Percentiles rank a stretch among this genome's conserved stretches.
Evolutionary conservation across 345 rosid species (phyloP).

Genomic region (Hibiscus tridactylites): DNA sequence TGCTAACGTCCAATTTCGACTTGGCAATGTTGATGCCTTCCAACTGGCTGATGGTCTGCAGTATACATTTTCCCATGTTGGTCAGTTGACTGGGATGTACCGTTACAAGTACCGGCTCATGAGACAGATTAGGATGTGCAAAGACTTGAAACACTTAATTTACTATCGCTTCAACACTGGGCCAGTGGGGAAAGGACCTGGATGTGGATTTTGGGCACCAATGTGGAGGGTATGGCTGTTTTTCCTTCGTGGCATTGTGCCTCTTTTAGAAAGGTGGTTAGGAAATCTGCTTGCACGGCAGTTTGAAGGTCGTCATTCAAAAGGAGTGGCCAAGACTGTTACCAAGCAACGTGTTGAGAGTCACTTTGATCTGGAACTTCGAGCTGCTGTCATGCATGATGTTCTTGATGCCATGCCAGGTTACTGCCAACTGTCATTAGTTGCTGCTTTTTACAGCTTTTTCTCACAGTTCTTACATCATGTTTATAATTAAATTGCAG

Average conservation of each 20-base stretch:
- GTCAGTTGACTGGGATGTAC: slow-evolving; percentile 97
- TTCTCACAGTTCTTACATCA: too few relatives aligned
- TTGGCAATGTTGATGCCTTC: slow-evolving; percentile 97
- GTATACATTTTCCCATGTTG: slow-evolving; percentile 94
- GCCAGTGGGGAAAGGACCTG: slow-evolving; percentile 99
- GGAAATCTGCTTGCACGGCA: slow-evolving; percentile 96
- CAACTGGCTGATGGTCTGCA: slow-evolving; percentile 97
- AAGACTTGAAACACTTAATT: slow-evolving; percentile 88
- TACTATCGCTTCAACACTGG: slow-evolving; percentile 98
- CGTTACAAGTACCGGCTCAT: slow-evolving; percentile 89
- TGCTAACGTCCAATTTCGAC: slow-evolving; percentile 92
- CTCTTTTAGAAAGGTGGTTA: slow-evolving; percentile 89
- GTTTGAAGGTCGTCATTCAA: slow-evolving; percentile 97
- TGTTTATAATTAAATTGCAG: slow-evolving; percentile 30
- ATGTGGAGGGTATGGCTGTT: slow-evolving; percentile 99
- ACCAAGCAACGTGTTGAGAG: slow-evolving; percentile 99
- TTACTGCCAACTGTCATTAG: too few relatives aligned
- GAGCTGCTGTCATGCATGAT: slow-evolving; percentile 99
- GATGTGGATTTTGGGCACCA: slow-evolving; percentile 99
- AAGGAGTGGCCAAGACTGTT: slow-evolving; percentile 99
- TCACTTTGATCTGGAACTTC: slow-evolving; percentile 96
- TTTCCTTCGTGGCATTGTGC: slow-evolving; percentile 95
- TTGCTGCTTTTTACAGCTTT: too few relatives aligned
- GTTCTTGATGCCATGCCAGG: slow-evolving; percentile 99
- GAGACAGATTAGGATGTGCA: slow-evolving; percentile 98